Base-by-base conservation (phyloP, 495 filamentous ascomycete genomes). In the Amorphotheca resinae region DNA sequence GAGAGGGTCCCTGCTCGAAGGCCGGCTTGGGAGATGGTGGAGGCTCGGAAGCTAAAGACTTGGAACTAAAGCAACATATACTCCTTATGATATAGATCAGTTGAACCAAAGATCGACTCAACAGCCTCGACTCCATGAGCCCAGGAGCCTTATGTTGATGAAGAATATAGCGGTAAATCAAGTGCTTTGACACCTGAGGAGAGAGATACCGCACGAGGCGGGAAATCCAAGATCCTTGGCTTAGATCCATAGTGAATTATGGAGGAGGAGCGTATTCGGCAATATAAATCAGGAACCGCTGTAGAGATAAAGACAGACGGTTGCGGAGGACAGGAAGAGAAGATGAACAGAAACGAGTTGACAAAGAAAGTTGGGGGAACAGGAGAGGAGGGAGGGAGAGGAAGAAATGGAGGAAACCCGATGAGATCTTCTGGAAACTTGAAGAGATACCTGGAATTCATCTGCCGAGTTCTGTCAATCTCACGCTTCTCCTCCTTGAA, bases 111-210 rank as follows among this genome's bases (percentile, higher is more conserved):
- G 33, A n/a, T n/a, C n/a, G n/a, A n/a, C n/a, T n/a, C n/a, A 20
- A 46, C 14, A 34, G 28, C 15, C 43, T 38, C 15, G 35, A 46
- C 23, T 46, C 34, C 17, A 46, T 11, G 23, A 35, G 5, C 43
- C 22, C 21, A 46, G 14, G 33, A 46, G 43, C n/a, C 32, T n/a
- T 22, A 20, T 51, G 20, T 22, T 31, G 33, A 31, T 43, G n/a
- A 32, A 47, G 16, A 38, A 51, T 9, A 42, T 42, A 38, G n/a
- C n/a, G 38, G 26, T 51, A 51, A n/a, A 42, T 47, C 9, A 51
- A 33, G 36, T 51, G 20, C 26, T 53, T 53, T 35, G 18, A 56
- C 33, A 33, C 42, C 16, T 48, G 42, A 45, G 37, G 33, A 44
- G 42, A 42, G 22, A 56, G 31, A 44, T 37, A 33, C 25, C 41